Evolutionary conservation across 768 basidiomycete species (phyloP), one percentile per base, ranked within the genome.

Genomic region (Pleurotus citrinopileatus): DNA sequence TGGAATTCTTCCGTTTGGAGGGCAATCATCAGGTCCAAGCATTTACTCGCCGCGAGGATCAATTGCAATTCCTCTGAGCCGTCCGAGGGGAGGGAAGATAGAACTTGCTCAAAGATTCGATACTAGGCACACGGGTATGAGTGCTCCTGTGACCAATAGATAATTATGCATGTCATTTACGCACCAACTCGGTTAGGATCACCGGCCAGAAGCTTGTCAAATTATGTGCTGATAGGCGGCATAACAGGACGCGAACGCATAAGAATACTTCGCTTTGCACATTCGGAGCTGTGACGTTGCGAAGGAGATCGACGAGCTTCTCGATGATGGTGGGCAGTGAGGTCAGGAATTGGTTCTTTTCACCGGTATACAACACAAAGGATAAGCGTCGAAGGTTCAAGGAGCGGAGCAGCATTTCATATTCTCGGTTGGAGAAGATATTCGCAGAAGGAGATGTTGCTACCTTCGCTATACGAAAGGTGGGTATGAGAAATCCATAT

Each of bases 1-100:
- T 98, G 97, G 69, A 98, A 99, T 67, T 98, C 96, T 64, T 95
- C 93, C 0, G 93, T 96, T 67, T 98, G 95, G 22, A 99, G 72
- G 2, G 91, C 87, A 9, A 98, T 78, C n/a, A 98, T 73, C 4
- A 98, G 73, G 68, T 99, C 97, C 20, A 99, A 72, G 62, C 95
- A 91, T 71, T 98, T 98, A 75, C 92, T 89, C 1, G 93, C 94
- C 1, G 95, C 84, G 19, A 98, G 78, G 44, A 98, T 75, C 10
- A 95, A 76, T 36, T 83, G 81, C 22, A 99, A 74, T 52, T 91
- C 85, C 62, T 97, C 94, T 0, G 94, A 91, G 0, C 86, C 87
- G 64, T 97, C 93, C 0, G 82, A 68, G 0, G 94, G 93, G 5
- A 88, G 68, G 1, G 78, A 71, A 2, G 80, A 73, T 67, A 94